A percentile compares a stretch with the other conserved stretches of the same genome.
These are phyloP conservation scores for Noccaea bulbosa DNA, from an alignment of 345 rosid genomes.

Conservation along the genomic window DNA sequence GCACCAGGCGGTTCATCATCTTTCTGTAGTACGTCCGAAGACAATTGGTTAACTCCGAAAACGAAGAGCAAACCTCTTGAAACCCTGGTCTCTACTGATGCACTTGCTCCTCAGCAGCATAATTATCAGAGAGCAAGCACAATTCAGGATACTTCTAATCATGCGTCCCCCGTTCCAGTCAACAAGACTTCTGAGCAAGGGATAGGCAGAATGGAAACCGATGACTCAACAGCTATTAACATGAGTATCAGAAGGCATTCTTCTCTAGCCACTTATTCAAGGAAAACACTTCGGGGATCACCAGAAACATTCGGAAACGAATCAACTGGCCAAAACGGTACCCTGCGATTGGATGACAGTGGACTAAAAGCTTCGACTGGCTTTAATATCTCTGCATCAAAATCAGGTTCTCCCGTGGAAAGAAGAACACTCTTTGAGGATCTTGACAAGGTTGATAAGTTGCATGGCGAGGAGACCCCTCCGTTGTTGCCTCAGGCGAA, in stretches of 20 bases:
- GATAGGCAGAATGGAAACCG: constrained; percentile 17
- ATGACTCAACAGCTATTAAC: constrained; percentile 40
- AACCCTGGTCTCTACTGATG: constrained; percentile 39
- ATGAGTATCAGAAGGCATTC: constrained; percentile 43
- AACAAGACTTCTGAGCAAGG: constrained; percentile 37
- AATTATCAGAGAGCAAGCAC: constrained; percentile 28
- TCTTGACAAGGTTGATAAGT: constrained; percentile 42
- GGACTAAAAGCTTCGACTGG: constrained; percentile 26
- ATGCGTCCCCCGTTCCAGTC: constrained; percentile 12
- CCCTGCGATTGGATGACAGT: constrained; percentile 36
- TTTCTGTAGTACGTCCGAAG: constrained; percentile 38
- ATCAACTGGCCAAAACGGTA: constrained; percentile 40
- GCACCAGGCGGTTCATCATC: constrained; percentile 43
- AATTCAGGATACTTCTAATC: constrained; percentile 19
- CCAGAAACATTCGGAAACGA: constrained; percentile 46
- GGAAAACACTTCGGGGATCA: constrained; percentile 53
- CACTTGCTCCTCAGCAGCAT: constrained; percentile 34
- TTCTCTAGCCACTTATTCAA: constrained; percentile 52
- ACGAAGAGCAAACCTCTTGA: constrained; percentile 38
- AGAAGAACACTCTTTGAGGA: constrained; percentile 36
- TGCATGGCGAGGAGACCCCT: constrained; percentile 41
- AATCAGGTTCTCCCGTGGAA: constrained; percentile 40
- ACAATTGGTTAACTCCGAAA: constrained; percentile 44
- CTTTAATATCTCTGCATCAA: constrained; percentile 40
- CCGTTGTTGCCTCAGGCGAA: constrained; percentile 47